Conservation (phyloP, 2,329 filamentous ascomycete genomes). For the Alternaria arborescens region DNA sequence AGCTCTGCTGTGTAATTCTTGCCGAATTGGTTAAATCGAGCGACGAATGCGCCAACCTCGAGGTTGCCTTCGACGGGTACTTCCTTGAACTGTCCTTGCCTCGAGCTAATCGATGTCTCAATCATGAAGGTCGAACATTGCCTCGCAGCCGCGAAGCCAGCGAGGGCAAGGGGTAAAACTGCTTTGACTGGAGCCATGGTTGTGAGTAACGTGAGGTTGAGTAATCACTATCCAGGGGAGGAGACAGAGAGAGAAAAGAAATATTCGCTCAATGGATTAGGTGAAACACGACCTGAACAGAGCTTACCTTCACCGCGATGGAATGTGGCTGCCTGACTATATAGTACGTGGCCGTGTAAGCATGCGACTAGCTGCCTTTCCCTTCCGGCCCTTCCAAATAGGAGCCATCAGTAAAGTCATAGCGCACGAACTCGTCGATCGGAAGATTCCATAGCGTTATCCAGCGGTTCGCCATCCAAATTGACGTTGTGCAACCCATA, state of each 20-base stretch:
- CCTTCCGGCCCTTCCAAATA: conserved; percentile 10
- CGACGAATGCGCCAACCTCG: conserved; percentile 65
- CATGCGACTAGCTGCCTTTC: conserved; percentile 5
- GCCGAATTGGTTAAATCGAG: conserved; percentile 24
- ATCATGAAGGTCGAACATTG: conserved; percentile 63
- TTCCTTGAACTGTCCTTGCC: conserved; percentile 64
- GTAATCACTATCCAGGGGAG: neutral
- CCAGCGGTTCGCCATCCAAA: conserved; percentile 6
- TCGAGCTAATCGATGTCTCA: conserved; percentile 63
- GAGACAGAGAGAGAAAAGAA: neutral
- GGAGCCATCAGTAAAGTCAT: neutral
- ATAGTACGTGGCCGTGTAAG: neutral
- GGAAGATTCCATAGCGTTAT: conserved; percentile 6
- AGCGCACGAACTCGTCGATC: neutral
- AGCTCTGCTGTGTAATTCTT: conserved; percentile 59
- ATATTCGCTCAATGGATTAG: neutral
- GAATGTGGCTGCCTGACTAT: conserved; percentile 2
- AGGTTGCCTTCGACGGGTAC: conserved; percentile 60
- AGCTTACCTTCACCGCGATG: neutral
- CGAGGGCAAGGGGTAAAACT: conserved; percentile 28
- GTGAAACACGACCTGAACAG: neutral
- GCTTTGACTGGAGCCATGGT: conserved; percentile 22
- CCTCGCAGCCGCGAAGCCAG: conserved; percentile 31
- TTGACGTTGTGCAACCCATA: conserved; percentile 19
- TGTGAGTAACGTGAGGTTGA: neutral